Conservation (phyloP, 1,284 basidiomycete species). For the Naganishia sp. region DNA sequence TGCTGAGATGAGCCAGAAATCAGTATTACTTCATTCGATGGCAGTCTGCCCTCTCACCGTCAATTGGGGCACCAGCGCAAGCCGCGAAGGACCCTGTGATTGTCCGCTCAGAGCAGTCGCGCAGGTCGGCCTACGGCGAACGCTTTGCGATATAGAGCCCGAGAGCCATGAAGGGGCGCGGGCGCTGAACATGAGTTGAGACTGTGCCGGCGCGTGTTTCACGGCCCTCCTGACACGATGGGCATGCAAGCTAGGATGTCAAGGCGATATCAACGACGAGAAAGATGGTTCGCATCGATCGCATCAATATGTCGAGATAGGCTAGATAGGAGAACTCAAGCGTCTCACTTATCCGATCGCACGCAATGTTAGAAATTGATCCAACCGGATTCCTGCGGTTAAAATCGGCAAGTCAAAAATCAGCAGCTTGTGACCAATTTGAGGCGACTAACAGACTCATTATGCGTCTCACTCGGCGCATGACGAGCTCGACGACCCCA, state of each 20-base stretch:
- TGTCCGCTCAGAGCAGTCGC: too few relatives aligned
- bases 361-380: conserved; percentile 3
- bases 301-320: not conserved
- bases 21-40: too few relatives aligned
- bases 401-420: too few relatives aligned
- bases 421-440: too few relatives aligned
- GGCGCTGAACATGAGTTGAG: conserved; percentile 12
- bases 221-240: not conserved
- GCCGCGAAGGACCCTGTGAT: too few relatives aligned
- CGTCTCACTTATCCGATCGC: conserved; percentile 4
- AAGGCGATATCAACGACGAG: not conserved
- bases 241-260: not conserved
- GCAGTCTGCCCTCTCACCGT: too few relatives aligned
- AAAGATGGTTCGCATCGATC: not conserved
- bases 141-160: conserved; percentile 1
- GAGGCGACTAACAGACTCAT: too few relatives aligned
- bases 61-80: too few relatives aligned
- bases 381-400: conserved; percentile 6
- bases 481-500: too few relatives aligned
- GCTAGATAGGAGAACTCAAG: not conserved
- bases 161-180: conserved; percentile 16
- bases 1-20: not conserved
- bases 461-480: too few relatives aligned
- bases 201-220: not conserved
- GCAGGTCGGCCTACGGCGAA: not conserved